Base-by-base conservation (phyloP, 1,284 basidiomycete genomes). In the Cutaneotrichosporon curvatum region DNA sequence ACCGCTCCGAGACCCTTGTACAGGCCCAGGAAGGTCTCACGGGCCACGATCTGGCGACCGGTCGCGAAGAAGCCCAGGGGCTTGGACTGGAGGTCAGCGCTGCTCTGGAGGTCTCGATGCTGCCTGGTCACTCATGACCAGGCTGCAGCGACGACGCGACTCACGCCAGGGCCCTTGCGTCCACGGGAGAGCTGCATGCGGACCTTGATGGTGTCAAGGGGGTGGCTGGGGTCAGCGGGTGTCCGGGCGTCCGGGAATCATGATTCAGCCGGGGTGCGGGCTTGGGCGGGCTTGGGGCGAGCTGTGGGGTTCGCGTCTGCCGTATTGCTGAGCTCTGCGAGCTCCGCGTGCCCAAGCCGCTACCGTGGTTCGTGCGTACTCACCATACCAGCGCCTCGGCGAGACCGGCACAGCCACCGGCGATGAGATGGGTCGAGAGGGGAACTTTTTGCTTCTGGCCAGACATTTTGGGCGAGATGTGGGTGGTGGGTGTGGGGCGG, bases 1-100 rank as follows among this genome's bases (percentile, higher is more conserved):
- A 99, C 94, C n/a, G 94, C 94, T 33, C 94, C 94, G 35, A 99
- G 81, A 63, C 92, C 95, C 72, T 98, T 99, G 81, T 98, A 99
- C 34, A 99, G 75, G 15, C 95, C 95, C 16, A 97, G 79, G 0
- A 89, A 87, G 4, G 91, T 94, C 75, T 99, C 94, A 39, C 91
- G 81, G 55, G 79, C 80, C 25, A 91, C 82, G 56, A 99, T 99
- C 71, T 86, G 82, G 16, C 79, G 75, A 19, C 90, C 94, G 0
- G 95, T 98, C 14, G 89, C 90, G 56, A 96, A 74, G 74, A 98
- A 96, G 0, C 91, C 91, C 45, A 94, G 80, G 2, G 92, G 77
- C 75, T 92, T 94, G 20, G n/a, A n/a, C 15, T 49, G n/a, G n/a
- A n/a, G n/a, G n/a, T n/a, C n/a, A n/a, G n/a, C 14, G 37, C 42